These are phyloP conservation scores for Oryza punctata DNA, from an alignment of 176 grass and related monocot species.

Conservation along the genomic window DNA sequence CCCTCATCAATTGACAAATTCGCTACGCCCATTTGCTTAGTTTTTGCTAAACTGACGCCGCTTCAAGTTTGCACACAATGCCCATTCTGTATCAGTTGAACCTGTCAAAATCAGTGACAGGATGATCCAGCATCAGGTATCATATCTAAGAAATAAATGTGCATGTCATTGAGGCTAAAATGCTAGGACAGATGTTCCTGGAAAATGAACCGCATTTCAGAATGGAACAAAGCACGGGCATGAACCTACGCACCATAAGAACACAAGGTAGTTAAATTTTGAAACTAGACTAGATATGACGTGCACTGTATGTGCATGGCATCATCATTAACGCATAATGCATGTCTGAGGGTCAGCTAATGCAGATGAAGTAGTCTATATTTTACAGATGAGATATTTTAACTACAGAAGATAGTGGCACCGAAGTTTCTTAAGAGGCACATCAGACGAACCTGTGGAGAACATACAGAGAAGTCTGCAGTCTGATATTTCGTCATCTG, in stretches of 20 bases:
- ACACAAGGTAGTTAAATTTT: background rate
- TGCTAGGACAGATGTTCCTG: background rate
- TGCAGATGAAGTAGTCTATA: background rate
- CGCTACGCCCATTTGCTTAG: background rate
- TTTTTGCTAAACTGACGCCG: background rate
- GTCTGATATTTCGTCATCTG: slow-evolving; percentile 19
- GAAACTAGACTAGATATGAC: background rate
- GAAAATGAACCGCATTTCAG: background rate
- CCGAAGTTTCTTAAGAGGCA: background rate
- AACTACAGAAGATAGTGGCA: background rate
- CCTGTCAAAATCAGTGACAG: background rate
- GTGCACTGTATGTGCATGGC: background rate
- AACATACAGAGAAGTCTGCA: background rate
- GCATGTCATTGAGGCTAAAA: background rate
- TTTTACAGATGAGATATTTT: background rate
- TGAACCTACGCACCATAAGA: background rate
- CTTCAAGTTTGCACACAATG: background rate
- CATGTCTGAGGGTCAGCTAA: background rate
- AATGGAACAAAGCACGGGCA: background rate
- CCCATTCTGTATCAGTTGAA: background rate
- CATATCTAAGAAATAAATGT: background rate
- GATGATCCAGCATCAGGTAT: background rate
- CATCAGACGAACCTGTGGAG: slow-evolving; percentile 18
- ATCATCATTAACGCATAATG: background rate
- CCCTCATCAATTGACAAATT: background rate